These are phyloP conservation scores for Fusarium sp. DNA, from an alignment of 2,329 filamentous ascomycete genomes.

Conservation along the genomic window DNA sequence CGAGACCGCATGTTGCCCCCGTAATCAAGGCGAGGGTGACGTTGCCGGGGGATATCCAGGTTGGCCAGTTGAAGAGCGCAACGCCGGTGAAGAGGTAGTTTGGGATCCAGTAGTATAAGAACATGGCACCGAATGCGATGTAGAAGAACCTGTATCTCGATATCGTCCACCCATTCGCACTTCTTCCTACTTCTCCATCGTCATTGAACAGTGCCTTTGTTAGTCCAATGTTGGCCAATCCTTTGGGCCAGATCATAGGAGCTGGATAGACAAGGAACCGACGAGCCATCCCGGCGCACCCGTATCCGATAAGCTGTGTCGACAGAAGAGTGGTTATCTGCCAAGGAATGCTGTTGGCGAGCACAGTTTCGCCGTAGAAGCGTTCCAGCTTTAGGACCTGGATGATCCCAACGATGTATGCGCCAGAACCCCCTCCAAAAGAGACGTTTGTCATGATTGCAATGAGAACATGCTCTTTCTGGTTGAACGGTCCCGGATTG, in stretches of 20 bases:
- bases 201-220: slow-evolving; percentile 41
- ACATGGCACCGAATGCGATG: slow-evolving; percentile 55
- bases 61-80: slow-evolving; percentile 60
- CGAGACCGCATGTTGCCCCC: slow-evolving; percentile 51
- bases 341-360: slow-evolving; percentile 52
- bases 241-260: slow-evolving; percentile 62
- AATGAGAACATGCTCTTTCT: slow-evolving; percentile 66
- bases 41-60: slow-evolving; percentile 59
- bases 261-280: slow-evolving; percentile 61
- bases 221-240: slow-evolving; percentile 58
- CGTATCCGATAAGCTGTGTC: slow-evolving; percentile 64
- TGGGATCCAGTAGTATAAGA: slow-evolving; percentile 63
- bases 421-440: slow-evolving; percentile 44
- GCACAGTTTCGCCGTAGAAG: slow-evolving; percentile 56
- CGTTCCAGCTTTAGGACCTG: slow-evolving; percentile 56
- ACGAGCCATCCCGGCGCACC: slow-evolving; percentile 59
- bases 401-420: slow-evolving; percentile 58
- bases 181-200: slow-evolving; percentile 32
- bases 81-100: slow-evolving; percentile 60
- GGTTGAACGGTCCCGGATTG: slow-evolving; percentile 62
- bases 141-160: slow-evolving; percentile 55
- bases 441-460: slow-evolving; percentile 67
- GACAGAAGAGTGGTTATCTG: slow-evolving; percentile 58
- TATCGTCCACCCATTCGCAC: slow-evolving; percentile 34
- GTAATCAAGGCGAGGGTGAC: slow-evolving; percentile 48